phyloP scores from a whole-genome alignment of 1,139 yeast genomes.

The Candida smagusa region DNA sequence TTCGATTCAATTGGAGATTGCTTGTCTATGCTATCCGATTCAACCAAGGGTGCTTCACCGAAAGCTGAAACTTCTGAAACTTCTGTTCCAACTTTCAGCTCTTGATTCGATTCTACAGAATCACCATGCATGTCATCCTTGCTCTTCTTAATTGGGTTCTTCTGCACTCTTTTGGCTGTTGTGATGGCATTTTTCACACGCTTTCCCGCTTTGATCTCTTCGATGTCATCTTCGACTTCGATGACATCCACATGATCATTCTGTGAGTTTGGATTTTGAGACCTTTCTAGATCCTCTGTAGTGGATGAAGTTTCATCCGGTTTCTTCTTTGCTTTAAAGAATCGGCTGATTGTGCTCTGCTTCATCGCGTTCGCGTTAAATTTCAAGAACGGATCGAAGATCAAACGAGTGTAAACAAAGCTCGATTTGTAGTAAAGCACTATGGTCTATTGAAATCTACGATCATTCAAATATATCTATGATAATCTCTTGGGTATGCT shows the following conservation, averaged over 20 bases:
- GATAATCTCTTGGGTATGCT: too few species aligned
- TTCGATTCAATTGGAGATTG: not conserved
- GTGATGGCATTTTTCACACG: too few species aligned
- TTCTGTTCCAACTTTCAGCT: not conserved
- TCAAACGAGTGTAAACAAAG: too few species aligned
- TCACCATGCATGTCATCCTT: not conserved
- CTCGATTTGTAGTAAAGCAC: too few species aligned
- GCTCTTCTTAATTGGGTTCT: too few species aligned
- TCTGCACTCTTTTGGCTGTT: too few species aligned
- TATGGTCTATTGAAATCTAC: too few species aligned
- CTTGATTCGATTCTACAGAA: not conserved
- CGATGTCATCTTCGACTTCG: not conserved
- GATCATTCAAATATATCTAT: too few species aligned
- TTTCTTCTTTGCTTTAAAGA: slow-evolving; percentile 10
- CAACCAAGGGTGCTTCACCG: not conserved
- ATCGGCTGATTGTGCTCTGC: slow-evolving; percentile 29
- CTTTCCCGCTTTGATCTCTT: not conserved
- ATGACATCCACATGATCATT: not conserved
- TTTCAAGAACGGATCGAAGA: too few species aligned
- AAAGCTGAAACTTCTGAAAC: not conserved
- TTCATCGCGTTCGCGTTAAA: slow-evolving; percentile 4
- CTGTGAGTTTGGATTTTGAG: too few species aligned
- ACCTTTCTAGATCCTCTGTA: too few species aligned
- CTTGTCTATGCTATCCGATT: not conserved
- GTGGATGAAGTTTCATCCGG: not conserved